Percentiles rank a stretch among this genome's conserved stretches.
Evolutionary conservation across 805 yeast species (phyloP).

Genomic region (Metschnikowia matae): DNA sequence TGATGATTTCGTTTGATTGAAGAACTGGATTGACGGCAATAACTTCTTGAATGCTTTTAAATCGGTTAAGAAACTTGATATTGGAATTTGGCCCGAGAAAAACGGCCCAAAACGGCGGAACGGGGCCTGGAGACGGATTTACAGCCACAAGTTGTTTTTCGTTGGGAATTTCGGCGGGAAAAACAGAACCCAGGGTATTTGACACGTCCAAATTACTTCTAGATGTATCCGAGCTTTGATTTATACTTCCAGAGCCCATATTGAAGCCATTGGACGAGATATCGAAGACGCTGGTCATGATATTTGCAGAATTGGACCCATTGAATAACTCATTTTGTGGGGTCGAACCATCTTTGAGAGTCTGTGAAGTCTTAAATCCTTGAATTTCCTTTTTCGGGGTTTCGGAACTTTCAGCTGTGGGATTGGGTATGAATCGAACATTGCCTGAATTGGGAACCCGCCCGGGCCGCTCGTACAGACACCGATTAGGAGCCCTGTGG

Average conservation of each 20-base stretch:
- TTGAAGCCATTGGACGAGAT: too few relatives aligned
- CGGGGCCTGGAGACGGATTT: background rate
- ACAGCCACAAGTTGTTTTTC: background rate
- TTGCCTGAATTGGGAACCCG: background rate
- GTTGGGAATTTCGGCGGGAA: background rate
- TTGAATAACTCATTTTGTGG: too few relatives aligned
- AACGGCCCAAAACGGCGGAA: background rate
- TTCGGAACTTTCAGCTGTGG: too few relatives aligned
- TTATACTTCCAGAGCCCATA: too few relatives aligned
- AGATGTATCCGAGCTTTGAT: too few relatives aligned
- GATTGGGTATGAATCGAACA: background rate
- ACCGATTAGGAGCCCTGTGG: constrained; percentile 12
- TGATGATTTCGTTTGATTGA: constrained; percentile 5
- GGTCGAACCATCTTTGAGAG: too few relatives aligned
- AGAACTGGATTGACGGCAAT: constrained; percentile 16
- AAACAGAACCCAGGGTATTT: background rate
- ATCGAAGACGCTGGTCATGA: too few relatives aligned
- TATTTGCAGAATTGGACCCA: too few relatives aligned
- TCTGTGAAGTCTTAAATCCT: background rate
- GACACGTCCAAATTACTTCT: too few relatives aligned
- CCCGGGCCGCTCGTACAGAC: constrained; percentile 8
- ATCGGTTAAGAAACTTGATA: constrained; percentile 4
- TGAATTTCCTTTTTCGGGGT: too few relatives aligned
- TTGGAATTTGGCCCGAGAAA: constrained; percentile 10
- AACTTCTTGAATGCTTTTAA: constrained; percentile 1